Evolutionary conservation across 1,284 basidiomycete genomes (phyloP).

Genomic region (Takashimella tepidaria): DNA sequence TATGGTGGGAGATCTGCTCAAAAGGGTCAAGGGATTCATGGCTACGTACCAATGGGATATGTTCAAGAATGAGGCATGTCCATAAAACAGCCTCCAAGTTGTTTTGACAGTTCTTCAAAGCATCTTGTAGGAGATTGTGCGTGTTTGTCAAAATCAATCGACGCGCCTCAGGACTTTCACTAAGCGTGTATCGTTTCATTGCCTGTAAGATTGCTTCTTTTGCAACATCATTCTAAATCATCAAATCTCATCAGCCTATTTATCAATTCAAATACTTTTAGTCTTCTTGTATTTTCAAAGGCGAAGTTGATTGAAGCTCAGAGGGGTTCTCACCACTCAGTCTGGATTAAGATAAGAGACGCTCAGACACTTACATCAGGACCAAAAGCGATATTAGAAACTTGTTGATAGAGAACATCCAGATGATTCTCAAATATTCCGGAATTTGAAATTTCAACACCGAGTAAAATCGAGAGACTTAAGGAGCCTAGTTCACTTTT

Average conservation of each 20-base stretch:
- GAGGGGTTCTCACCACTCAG: too few species aligned
- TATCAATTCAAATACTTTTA: too few species aligned
- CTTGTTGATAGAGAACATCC: constrained; percentile 23
- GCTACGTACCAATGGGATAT: constrained; percentile 33
- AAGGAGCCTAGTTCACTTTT: too few species aligned
- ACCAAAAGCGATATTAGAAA: constrained; percentile 25
- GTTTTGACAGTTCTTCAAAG: constrained; percentile 20
- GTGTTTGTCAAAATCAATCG: constrained; percentile 26
- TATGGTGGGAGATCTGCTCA: background rate
- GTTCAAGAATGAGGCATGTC: constrained; percentile 32
- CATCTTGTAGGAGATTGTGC: constrained; percentile 24
- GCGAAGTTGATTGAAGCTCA: background rate
- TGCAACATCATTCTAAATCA: constrained; percentile 20
- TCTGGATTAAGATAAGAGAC: too few species aligned
- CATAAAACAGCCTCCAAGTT: constrained; percentile 22
- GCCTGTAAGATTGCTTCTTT: constrained; percentile 25
- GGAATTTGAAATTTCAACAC: constrained; percentile 22
- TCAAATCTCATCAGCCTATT: background rate
- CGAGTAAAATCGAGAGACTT: constrained; percentile 26
- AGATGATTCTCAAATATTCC: constrained; percentile 26
- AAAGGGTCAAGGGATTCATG: too few species aligned
- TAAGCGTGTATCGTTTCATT: constrained; percentile 25
- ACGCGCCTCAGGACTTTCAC: constrained; percentile 20
- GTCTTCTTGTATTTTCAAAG: too few species aligned
- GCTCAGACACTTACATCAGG: constrained; percentile 14